phyloP scores from a whole-genome alignment of 1,139 yeast species.

The Saccharomyces hybrid region DNA sequence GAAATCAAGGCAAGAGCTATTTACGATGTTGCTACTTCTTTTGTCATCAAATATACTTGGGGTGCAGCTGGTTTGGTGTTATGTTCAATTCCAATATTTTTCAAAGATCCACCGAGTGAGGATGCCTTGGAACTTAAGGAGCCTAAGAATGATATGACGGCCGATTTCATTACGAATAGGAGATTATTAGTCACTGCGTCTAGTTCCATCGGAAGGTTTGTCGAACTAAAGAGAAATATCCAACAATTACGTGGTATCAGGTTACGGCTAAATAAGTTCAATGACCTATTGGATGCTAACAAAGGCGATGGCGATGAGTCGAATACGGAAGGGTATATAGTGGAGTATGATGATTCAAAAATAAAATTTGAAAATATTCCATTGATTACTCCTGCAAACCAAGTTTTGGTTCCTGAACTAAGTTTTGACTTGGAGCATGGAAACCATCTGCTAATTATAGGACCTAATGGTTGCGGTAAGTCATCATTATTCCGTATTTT shows the following conservation, averaged over 20 bases:
- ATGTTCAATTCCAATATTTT: constrained; percentile 85
- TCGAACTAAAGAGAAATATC: constrained; percentile 75
- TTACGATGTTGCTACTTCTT: constrained; percentile 71
- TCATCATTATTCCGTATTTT: constrained; percentile 82
- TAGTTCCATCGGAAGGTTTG: constrained; percentile 79
- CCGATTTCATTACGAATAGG: constrained; percentile 83
- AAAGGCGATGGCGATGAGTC: constrained; percentile 23
- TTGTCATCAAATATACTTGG: constrained; percentile 87
- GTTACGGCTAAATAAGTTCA: constrained; percentile 62
- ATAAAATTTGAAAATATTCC: constrained; percentile 72
- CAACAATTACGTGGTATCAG: constrained; percentile 85
- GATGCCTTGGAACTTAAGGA: constrained; percentile 35
- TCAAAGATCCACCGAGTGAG: constrained; percentile 41
- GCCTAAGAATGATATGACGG: constrained; percentile 53
- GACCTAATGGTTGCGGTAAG: constrained; percentile 94
- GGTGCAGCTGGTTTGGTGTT: constrained; percentile 88
- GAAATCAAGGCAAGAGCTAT: constrained; percentile 70
- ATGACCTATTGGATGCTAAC: constrained; percentile 54
- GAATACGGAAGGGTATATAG: constrained; percentile 16
- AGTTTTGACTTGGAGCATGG: constrained; percentile 71
- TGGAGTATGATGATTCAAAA: constrained; percentile 48
- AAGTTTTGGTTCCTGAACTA: constrained; percentile 57
- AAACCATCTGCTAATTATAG: constrained; percentile 80
- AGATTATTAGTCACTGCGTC: constrained; percentile 78
- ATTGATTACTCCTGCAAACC: constrained; percentile 77